Conservation (phyloP, 2,329 filamentous ascomycete genomes). For the Penicillium sp. region DNA sequence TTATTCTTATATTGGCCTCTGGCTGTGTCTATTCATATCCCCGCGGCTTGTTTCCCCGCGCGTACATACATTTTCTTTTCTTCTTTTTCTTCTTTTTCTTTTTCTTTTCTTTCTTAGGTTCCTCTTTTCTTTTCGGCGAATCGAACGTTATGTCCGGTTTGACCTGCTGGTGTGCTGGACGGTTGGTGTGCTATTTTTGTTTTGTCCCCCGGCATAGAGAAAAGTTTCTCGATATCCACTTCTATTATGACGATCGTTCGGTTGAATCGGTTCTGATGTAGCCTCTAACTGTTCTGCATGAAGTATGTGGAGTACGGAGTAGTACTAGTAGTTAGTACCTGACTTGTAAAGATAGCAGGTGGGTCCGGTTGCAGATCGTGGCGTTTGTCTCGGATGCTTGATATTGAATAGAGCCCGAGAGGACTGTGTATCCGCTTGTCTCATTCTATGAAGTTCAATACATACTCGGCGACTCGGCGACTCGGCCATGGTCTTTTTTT, state of each 20-base stretch:
- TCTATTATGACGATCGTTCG: not conserved
- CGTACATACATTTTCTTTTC: conserved; percentile 17
- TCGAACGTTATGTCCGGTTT: not conserved
- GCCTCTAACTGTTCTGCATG: not conserved
- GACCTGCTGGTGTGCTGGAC: not conserved
- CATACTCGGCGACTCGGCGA: too few relatives aligned
- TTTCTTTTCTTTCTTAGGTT: conserved; percentile 1
- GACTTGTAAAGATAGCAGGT: not conserved
- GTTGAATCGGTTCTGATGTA: not conserved
- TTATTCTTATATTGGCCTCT: conserved; percentile 8
- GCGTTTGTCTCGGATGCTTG: not conserved
- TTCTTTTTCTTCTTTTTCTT: conserved; percentile 2
- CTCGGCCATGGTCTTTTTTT: too few relatives aligned
- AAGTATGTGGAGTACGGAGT: too few relatives aligned
- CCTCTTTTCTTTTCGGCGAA: conserved; percentile 1
- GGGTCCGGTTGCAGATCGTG: not conserved
- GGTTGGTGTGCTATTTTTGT: not conserved
- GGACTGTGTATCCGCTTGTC: not conserved
- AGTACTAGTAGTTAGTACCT: too few relatives aligned
- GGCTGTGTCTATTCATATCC: conserved; percentile 20
- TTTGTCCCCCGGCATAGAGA: conserved; percentile 1
- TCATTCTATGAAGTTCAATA: not conserved
- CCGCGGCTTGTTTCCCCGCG: conserved; percentile 11
- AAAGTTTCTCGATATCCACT: conserved; percentile 9
- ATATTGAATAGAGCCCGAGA: not conserved